phyloP scores from a whole-genome alignment of 1,284 basidiomycete genomes.

The Ganoderma lingzhi region DNA sequence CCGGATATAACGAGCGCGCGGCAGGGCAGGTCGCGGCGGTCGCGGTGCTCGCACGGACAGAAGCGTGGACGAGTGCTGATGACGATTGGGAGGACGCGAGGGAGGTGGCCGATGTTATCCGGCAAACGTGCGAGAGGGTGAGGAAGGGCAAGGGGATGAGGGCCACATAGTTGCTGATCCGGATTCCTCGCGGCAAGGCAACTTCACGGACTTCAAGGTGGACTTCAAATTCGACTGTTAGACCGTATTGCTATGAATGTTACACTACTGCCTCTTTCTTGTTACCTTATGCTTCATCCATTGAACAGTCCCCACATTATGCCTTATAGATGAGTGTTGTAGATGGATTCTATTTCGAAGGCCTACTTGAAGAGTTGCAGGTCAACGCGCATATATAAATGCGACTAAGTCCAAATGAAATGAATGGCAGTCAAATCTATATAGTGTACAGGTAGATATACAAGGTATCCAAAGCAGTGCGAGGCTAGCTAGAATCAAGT shows the following conservation, averaged over 20 bases:
- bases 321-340: neutral
- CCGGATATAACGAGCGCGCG: slow-evolving; percentile 53
- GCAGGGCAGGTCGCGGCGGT: slow-evolving; percentile 42
- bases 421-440: neutral
- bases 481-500: neutral
- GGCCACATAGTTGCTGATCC: neutral
- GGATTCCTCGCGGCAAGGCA: neutral
- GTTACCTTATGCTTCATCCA: neutral
- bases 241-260: neutral
- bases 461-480: slow-evolving; percentile 4
- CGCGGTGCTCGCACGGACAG: slow-evolving; percentile 37
- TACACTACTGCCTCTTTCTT: neutral
- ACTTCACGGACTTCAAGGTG: neutral
- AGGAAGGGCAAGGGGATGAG: slow-evolving; percentile 15
- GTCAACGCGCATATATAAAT: neutral
- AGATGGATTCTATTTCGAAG: neutral
- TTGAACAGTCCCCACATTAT: no score
- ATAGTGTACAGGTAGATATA: slow-evolving; percentile 5
- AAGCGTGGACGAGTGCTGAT: slow-evolving; percentile 38
- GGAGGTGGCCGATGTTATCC: slow-evolving; percentile 46
- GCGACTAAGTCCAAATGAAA: neutral
- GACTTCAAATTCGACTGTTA: neutral
- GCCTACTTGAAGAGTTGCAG: neutral
- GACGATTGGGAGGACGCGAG: slow-evolving; percentile 49
- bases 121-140: slow-evolving; percentile 30